These are phyloP conservation scores for Phialocephala sp. DNA, from an alignment of 2,329 filamentous ascomycete genomes.

Conservation along the genomic window DNA sequence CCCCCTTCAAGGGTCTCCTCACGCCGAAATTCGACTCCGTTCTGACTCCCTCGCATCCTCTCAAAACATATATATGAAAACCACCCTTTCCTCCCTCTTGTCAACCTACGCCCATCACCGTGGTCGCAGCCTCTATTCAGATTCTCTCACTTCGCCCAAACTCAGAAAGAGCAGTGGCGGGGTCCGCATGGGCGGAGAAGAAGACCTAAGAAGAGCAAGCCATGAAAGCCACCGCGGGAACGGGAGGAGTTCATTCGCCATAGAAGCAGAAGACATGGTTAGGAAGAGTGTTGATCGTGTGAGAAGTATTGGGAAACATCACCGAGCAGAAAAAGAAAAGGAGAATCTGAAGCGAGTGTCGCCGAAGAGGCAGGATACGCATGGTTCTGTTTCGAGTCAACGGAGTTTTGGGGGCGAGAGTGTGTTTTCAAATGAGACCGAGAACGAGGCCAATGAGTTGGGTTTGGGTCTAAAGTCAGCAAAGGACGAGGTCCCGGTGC, in stretches of 20 bases:
- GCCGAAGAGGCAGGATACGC: constrained; percentile 39
- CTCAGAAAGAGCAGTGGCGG: constrained; percentile 32
- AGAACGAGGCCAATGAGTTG: constrained; percentile 10
- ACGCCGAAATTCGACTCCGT: constrained; percentile 72
- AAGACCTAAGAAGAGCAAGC: constrained; percentile 45
- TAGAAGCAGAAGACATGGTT: constrained; percentile 44
- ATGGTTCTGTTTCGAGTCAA: constrained; percentile 31
- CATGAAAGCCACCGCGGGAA: constrained; percentile 41
- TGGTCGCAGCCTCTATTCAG: constrained; percentile 31
- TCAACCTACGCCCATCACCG: constrained; percentile 20
- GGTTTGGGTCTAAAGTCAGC: neutral
- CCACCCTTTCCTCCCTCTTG: constrained; percentile 28
- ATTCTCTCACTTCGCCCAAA: constrained; percentile 25
- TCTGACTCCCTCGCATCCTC: constrained; percentile 71
- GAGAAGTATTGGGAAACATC: constrained; percentile 37
- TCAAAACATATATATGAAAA: constrained; percentile 51
- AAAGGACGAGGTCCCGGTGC: constrained; percentile 3
- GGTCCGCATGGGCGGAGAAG: constrained; percentile 41
- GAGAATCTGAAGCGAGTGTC: constrained; percentile 32
- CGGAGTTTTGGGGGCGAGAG: constrained; percentile 41
- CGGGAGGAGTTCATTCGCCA: constrained; percentile 34
- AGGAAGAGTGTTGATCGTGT: constrained; percentile 49
- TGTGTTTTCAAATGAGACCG: constrained; percentile 15
- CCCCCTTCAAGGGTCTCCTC: constrained; percentile 60
- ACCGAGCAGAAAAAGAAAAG: neutral